A percentile compares a stretch with the other conserved stretches of the same genome.
phyloP scores from a whole-genome alignment of 1,284 basidiomycete species.

The Leccinum solheimii region DNA sequence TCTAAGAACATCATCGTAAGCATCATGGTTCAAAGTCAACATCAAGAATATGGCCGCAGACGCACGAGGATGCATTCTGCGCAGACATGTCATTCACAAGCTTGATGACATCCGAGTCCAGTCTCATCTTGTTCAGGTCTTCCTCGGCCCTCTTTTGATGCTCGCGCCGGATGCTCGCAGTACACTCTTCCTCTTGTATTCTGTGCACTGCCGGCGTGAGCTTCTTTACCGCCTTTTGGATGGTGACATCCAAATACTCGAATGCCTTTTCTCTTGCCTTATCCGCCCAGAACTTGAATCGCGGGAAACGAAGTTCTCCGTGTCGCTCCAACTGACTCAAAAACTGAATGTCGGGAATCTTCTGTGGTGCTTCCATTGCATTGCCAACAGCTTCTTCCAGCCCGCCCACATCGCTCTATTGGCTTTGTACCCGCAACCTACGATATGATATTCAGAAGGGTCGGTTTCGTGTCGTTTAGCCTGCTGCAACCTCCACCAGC shows the following conservation, averaged over 20 bases:
- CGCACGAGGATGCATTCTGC: constrained; percentile 12
- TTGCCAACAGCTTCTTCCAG: constrained; percentile 6
- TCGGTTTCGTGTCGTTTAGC: neutral
- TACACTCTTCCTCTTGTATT: constrained; percentile 3
- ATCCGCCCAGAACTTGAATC: neutral
- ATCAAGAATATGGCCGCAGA: neutral
- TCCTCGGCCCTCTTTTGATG: constrained; percentile 8
- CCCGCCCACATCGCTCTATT: neutral
- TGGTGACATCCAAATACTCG: constrained; percentile 4
- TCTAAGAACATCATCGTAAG: constrained; percentile 12
- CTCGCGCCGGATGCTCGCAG: constrained; percentile 1
- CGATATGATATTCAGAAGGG: too few species aligned
- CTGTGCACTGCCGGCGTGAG: constrained; percentile 5
- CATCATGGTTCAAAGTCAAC: neutral
- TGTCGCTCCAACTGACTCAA: constrained; percentile 4
- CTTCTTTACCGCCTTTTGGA: too few species aligned
- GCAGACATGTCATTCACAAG: constrained; percentile 24
- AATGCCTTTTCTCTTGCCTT: constrained; percentile 7
- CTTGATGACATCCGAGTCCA: constrained; percentile 24
- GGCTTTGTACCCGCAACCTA: neutral
- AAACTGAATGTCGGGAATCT: constrained; percentile 13
- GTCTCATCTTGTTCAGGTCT: constrained; percentile 8
- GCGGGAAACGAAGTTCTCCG: neutral
- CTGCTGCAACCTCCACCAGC: neutral
- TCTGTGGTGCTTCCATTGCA: neutral